Base-by-base conservation (phyloP, 1,284 basidiomycete genomes). In the Neotropicomus parvogracilis region DNA sequence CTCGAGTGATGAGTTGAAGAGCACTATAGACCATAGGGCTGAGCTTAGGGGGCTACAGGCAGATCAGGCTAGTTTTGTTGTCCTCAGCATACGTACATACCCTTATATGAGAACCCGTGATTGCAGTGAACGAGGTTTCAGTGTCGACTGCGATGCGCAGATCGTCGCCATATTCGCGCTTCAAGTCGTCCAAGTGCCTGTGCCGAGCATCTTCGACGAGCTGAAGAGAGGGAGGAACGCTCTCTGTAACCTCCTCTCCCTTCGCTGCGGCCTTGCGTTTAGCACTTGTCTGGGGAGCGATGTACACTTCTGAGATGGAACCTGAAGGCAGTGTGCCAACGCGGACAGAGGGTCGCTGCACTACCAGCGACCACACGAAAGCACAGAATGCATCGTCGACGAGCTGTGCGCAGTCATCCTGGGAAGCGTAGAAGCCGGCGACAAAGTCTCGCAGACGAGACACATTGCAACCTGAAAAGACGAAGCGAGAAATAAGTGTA, bases 1-100 rank as follows among this genome's bases (percentile, higher is more conserved):
- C 86, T 40, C 88, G 79, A 29, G 88, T 86, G 56, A 95, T 83
- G 42, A 91, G 74, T 63, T 94, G 90, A n/a, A 95, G 75, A 3
- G 84, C 81, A n/a, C 81, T 80, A 63, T 92, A 95, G 3, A 91
- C 85, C 77, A 88, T 85, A 0, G 85, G 81, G 31, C 86, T 91
- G 52, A 95, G 69, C 63, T 85, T 89, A 2, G 85, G 70, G 39
- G 84, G 81, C 89, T 93, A 36, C 34, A 26, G 37, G 37, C 4
- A 56, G 49, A 33, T 54, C 50, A 50, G 31, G 49, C 33, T 6
- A 29, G 14, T 3, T 36, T 32, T 33, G 14, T 32, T 29, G 7
- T 26, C 42, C 32, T 33, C 34, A 41, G 31, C 8, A 21, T 16
- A 16, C 17, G 33, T 6, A 70, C 81, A 47, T 55, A 90, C 86